Conservation (phyloP, 805 yeast species). For the Candida broadrunensis region DNA sequence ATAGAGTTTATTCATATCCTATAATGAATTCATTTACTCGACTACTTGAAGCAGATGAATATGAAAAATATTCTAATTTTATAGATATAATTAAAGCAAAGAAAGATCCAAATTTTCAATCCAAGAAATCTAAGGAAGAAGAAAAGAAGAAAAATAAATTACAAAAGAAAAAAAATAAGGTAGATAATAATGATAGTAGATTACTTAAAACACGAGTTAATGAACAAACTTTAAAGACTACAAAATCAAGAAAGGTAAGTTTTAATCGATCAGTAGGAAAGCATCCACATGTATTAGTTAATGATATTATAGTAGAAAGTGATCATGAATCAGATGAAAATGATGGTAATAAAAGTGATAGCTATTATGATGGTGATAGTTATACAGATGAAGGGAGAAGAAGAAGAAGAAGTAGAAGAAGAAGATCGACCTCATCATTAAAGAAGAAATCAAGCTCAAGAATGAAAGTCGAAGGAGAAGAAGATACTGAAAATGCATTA, state of each 20-base stretch:
- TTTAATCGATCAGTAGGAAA: conserved; percentile 23
- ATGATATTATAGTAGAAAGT: conserved; percentile 1
- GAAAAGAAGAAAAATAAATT: conserved; percentile 2
- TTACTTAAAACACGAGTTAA: conserved; percentile 18
- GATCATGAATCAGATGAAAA: conserved; percentile 7
- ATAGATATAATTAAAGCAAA: background rate
- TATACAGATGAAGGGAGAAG: conserved; percentile 10
- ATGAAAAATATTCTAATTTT: conserved; percentile 5
- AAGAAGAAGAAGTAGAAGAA: conserved; percentile 1
- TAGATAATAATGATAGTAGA: conserved; percentile 6
- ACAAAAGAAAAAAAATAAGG: background rate
- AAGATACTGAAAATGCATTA: background rate
- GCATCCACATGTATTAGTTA: background rate
- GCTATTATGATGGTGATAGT: conserved; percentile 9
- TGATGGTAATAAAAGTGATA: conserved; percentile 6
- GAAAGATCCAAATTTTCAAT: background rate
- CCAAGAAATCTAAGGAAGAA: background rate
- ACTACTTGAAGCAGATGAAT: conserved; percentile 27
- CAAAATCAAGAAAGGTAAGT: conserved; percentile 29
- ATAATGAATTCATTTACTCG: conserved; percentile 43
- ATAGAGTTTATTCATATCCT: conserved; percentile 78
- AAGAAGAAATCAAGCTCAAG: background rate
- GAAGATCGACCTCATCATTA: background rate
- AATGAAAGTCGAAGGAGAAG: background rate
- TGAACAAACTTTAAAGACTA: conserved; percentile 17